These are phyloP conservation scores for Apiotrichum laibachii DNA, from an alignment of 1,284 basidiomycete genomes.

Conservation along the genomic window DNA sequence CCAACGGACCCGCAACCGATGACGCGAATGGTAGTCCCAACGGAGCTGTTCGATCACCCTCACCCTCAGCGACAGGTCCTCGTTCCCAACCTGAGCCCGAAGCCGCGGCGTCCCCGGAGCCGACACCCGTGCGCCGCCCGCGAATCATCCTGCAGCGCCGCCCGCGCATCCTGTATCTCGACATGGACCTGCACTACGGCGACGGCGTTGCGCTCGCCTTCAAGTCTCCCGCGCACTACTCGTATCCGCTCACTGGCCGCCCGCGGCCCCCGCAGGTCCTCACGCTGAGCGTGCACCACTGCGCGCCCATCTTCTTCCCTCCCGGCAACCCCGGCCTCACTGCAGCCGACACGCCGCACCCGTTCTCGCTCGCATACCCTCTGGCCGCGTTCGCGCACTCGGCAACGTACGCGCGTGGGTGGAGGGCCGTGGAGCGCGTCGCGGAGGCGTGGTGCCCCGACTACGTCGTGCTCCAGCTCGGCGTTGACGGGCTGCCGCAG, in stretches of 20 bases:
- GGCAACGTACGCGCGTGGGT: slow-evolving; percentile 62
- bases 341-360: slow-evolving; percentile 57
- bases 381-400: slow-evolving; percentile 65
- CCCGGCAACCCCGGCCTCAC: slow-evolving; percentile 48
- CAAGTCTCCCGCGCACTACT: slow-evolving; percentile 40
- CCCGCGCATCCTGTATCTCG: slow-evolving; percentile 79
- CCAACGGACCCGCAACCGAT: too few species aligned
- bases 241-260: slow-evolving; percentile 17
- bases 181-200: slow-evolving; percentile 81
- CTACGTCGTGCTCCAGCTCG: slow-evolving; percentile 78
- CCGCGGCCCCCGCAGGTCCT: slow-evolving; percentile 57
- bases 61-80: too few species aligned
- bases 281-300: slow-evolving; percentile 80
- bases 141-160: slow-evolving; percentile 29
- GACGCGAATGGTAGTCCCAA: too few species aligned
- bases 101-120: too few species aligned
- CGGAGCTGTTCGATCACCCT: too few species aligned
- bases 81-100: too few species aligned
- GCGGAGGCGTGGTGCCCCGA: slow-evolving; percentile 68
- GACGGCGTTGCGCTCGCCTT: slow-evolving; percentile 84
- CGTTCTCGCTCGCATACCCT: slow-evolving; percentile 73
- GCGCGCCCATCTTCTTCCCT: slow-evolving; percentile 79
- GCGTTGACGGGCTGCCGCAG: slow-evolving; percentile 77
- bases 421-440: slow-evolving; percentile 62
- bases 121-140: background rate